Evolutionary conservation across 73 alveolate species (phyloP).

Genomic region (Paramecium sonneborni): DNA sequence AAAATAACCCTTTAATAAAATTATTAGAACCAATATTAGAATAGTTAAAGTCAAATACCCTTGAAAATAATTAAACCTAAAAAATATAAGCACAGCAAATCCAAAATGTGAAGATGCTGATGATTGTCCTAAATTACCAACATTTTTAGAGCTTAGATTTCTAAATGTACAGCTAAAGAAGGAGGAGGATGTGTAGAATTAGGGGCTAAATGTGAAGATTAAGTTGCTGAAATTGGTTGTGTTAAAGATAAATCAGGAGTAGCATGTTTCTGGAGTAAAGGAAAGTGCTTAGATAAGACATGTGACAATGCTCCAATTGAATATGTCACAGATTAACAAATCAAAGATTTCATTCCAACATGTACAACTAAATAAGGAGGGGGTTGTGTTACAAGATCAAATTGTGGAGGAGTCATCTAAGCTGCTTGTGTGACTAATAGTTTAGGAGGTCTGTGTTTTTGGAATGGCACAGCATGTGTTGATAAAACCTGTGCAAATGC

Average conservation of each 20-base stretch:
- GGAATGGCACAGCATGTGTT: neutral
- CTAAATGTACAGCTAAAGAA: neutral
- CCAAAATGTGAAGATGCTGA: neutral
- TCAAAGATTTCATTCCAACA: neutral
- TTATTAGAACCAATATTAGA: too few species aligned
- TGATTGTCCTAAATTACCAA: neutral
- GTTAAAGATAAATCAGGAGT: neutral
- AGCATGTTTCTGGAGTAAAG: neutral
- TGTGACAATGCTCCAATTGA: neutral
- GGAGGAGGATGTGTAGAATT: neutral
- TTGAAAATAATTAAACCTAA: too few species aligned
- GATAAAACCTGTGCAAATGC: neutral
- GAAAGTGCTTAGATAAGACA: neutral
- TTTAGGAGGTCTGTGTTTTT: neutral
- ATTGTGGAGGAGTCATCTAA: neutral
- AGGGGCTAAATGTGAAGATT: neutral
- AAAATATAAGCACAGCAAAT: too few species aligned
- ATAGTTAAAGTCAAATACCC: too few species aligned
- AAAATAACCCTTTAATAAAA: too few species aligned
- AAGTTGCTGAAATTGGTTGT: neutral
- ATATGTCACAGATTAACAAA: neutral
- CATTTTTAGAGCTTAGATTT: neutral
- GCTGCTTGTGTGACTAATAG: neutral
- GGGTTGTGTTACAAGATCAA: neutral
- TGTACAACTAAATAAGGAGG: neutral